A percentile compares a stretch with the other conserved stretches of the same genome.
phyloP scores from a whole-genome alignment of 352 stramenopile genomes.

The Phytophthora litchii region DNA sequence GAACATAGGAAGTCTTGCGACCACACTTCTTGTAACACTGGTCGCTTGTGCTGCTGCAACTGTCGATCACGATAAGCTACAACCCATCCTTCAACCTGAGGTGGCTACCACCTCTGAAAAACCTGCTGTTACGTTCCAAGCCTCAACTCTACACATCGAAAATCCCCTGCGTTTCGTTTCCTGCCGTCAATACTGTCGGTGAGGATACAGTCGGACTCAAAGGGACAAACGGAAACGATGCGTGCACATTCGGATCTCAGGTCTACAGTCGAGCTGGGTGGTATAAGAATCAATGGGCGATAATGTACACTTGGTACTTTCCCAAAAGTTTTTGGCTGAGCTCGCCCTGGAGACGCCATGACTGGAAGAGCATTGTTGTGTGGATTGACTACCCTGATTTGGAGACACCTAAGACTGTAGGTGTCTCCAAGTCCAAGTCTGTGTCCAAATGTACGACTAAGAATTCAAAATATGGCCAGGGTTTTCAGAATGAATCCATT shows the following conservation, averaged over 20 bases:
- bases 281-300: not conserved
- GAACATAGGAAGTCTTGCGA: too few species aligned
- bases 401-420: too few species aligned
- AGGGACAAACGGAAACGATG: not conserved
- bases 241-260: not conserved
- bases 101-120: not conserved
- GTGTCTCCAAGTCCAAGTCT: not conserved
- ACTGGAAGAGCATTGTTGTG: not conserved
- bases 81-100: not conserved
- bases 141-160: not conserved
- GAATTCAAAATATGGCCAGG: too few species aligned
- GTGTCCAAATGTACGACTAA: not conserved
- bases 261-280: not conserved
- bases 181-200: not conserved
- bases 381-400: not conserved
- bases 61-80: not conserved
- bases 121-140: conserved; percentile 3
- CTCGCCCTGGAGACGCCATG: not conserved
- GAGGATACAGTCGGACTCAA: not conserved
- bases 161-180: not conserved
- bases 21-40: too few species aligned
- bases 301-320: not conserved
- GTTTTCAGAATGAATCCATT: too few species aligned
- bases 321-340: not conserved
- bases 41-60: too few species aligned